Percentiles rank a stretch among this genome's conserved stretches.
phyloP scores from a whole-genome alignment of 768 basidiomycete species.

The Megacollybia marginata region DNA sequence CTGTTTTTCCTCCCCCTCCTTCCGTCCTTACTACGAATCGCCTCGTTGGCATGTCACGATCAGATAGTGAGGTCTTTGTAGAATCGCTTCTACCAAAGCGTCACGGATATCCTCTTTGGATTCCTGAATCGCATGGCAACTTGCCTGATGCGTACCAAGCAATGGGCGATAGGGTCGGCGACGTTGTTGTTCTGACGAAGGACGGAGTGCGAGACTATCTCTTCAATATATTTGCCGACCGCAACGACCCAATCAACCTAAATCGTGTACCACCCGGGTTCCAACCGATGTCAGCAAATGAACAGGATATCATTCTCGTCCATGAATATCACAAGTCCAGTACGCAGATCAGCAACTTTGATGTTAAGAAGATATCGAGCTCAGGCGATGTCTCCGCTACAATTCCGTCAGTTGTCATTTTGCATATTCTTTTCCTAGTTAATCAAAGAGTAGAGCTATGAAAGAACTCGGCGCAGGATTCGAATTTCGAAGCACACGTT shows the following conservation, averaged over 20 bases:
- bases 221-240: background rate
- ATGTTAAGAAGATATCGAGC: background rate
- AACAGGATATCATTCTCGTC: background rate
- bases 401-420: too few relatives aligned
- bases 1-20: too few relatives aligned
- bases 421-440: too few relatives aligned
- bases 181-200: background rate
- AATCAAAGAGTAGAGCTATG: too few relatives aligned
- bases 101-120: background rate
- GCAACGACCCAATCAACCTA: background rate
- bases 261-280: background rate
- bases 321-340: background rate
- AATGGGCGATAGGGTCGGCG: background rate
- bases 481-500: constrained; percentile 8
- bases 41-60: too few relatives aligned
- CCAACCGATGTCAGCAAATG: background rate
- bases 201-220: background rate
- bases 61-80: too few relatives aligned
- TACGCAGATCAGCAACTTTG: too few relatives aligned
- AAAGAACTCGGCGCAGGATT: background rate
- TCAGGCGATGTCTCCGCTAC: too few relatives aligned
- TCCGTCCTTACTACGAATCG: too few relatives aligned
- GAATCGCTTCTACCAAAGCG: too few relatives aligned
- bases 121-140: background rate
- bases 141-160: background rate